These are phyloP conservation scores for Neurospora terricola DNA, from an alignment of 495 filamentous ascomycete species.

Conservation along the genomic window DNA sequence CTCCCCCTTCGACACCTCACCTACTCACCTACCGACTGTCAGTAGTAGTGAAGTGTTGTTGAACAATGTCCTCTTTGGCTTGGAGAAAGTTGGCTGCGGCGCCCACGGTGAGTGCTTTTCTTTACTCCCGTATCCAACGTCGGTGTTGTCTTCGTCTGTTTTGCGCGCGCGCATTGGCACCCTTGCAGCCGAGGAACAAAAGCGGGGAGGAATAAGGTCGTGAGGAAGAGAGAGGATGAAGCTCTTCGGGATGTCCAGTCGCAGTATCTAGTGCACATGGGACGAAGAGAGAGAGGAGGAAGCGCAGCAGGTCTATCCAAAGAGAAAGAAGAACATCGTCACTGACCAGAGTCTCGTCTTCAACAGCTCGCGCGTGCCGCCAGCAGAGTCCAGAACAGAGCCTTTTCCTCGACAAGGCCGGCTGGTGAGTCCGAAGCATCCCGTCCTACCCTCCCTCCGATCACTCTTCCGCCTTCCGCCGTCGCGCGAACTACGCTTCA, in stretches of 20 bases:
- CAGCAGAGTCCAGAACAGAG: conserved; percentile 44
- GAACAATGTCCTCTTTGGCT: conserved; percentile 43
- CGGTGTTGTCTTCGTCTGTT: neutral
- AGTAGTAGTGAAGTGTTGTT: conserved; percentile 7
- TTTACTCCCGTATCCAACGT: neutral
- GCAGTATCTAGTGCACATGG: neutral
- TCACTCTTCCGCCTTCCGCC: neutral
- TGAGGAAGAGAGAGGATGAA: neutral
- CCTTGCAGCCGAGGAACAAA: conserved; percentile 11
- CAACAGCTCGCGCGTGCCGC: conserved; percentile 38
- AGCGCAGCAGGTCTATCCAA: neutral
- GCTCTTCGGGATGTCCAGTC: neutral
- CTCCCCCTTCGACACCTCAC: conserved; percentile 12
- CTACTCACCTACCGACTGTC: neutral
- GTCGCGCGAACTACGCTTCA: neutral
- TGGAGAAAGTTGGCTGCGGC: conserved; percentile 36
- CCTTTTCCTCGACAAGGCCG: conserved; percentile 78
- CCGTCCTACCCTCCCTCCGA: neutral
- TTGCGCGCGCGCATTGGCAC: neutral
- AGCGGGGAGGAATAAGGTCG: neutral
- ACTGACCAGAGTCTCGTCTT: neutral
- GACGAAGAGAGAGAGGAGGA: neutral
- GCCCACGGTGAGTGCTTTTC: conserved; percentile 31
- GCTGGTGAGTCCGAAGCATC: conserved; percentile 47
- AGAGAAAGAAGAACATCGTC: neutral